Base-by-base conservation (phyloP, 2,329 filamentous ascomycete genomes). In the Sarocladium brachiariae region DNA sequence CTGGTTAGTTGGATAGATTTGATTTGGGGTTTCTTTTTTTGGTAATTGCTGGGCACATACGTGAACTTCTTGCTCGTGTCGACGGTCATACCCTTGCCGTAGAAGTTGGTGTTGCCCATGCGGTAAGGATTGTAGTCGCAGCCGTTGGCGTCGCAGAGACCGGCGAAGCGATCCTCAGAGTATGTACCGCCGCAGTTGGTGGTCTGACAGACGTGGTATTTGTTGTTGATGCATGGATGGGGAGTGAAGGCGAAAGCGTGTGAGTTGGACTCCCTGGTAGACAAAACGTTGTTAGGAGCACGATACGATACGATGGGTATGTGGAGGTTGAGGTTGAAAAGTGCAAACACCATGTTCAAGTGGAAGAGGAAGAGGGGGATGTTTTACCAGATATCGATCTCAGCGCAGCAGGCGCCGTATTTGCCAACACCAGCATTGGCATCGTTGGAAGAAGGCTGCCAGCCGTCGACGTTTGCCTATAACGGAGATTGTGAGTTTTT, bases 71-170 rank as follows among this genome's bases (percentile, higher is more conserved):
- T 70, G 49, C 61, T 74, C 48, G 79, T 82, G 63, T 84, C 75
- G 54, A 86, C 70, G 14, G 69, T 80, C 63, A 70, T 70, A 55
- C 74, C 77, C 0, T 72, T 66, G 33, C 81, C 82, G 65, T 78
- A 85, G 70, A 84, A 86, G 63, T 70, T 67, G 30, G 67, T 68
- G 64, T 78, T 75, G 39, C 80, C 81, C 69, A 80, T 73, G 58
- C 81, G 80, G 75, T 77, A 85, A 23, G 75, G 68, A 72, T 83
- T 83, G 71, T 79, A 83, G 61, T 84, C 81, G 59, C 82, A 86
- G 19, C 82, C 82, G 55, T 81, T 77, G 52, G 77, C 76, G 63
- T 85, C 82, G 67, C 82, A 86, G 38, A 75, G 65, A 52, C 80
- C 80, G 13, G 62, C 67, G 61, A 81, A 82, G 56, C 79, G 77